Percentiles rank a stretch among this genome's conserved stretches.
These are phyloP conservation scores for Lasiosphaeria hispida DNA, from an alignment of 495 filamentous ascomycete species.

Conservation along the genomic window DNA sequence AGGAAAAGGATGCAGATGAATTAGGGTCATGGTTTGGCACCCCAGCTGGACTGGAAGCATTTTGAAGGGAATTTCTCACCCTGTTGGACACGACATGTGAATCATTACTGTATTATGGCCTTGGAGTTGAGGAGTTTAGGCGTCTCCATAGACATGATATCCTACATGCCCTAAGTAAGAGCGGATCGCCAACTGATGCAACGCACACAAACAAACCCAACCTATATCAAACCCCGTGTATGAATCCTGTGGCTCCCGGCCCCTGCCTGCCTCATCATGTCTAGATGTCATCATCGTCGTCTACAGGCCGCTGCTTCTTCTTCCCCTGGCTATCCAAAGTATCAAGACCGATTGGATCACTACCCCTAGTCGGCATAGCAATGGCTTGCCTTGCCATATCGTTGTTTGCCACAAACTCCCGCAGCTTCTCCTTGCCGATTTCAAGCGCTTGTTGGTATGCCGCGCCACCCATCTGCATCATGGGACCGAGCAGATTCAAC, in stretches of 20 bases:
- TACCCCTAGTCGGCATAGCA: conserved; percentile 57
- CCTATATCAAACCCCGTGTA: conserved; percentile 1
- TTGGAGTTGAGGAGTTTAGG: conserved; percentile 19
- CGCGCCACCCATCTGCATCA: conserved; percentile 89
- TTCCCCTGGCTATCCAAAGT: conserved; percentile 60
- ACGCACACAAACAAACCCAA: conserved; percentile 10
- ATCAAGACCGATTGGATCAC: conserved; percentile 55
- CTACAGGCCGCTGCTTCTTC: conserved; percentile 40
- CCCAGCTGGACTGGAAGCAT: conserved; percentile 56
- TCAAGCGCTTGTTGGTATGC: conserved; percentile 82
- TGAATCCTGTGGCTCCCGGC: neutral
- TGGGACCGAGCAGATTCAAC: conserved; percentile 93
- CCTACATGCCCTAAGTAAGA: conserved; percentile 4
- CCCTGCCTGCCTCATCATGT: neutral
- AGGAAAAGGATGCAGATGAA: conserved; percentile 52
- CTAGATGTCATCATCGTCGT: conserved; percentile 47
- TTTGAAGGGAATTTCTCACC: conserved; percentile 34
- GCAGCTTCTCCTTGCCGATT: conserved; percentile 81
- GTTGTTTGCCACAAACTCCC: conserved; percentile 79
- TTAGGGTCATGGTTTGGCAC: conserved; percentile 63
- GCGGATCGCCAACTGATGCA: conserved; percentile 1
- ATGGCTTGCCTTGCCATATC: conserved; percentile 79
- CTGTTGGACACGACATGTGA: neutral
- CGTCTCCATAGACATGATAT: conserved; percentile 25
- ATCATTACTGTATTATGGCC: conserved; percentile 13